These are phyloP conservation scores for Cinnamomum micranthum DNA, from an alignment of 164 flowering plant genomes.

Conservation along the genomic window DNA sequence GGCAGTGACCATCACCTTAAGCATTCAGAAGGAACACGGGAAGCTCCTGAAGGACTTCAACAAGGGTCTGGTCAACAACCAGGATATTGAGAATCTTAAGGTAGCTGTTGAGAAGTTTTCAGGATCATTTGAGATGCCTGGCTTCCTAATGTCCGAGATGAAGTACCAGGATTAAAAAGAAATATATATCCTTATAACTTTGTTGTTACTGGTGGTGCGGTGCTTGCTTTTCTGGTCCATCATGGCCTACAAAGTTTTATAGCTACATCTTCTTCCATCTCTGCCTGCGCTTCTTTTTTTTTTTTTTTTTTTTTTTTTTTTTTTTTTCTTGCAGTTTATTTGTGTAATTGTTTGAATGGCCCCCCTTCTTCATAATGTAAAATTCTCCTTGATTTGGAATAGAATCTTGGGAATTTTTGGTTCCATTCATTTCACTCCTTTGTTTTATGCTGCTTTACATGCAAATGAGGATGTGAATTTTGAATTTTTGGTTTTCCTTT, in stretches of 20 bases:
- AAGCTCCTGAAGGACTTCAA: slow-evolving; percentile 98
- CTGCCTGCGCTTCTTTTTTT: neutral
- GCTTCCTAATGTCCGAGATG: slow-evolving; percentile 80
- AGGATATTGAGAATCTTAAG: slow-evolving; percentile 89
- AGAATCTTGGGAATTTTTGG: neutral
- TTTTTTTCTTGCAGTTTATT: neutral
- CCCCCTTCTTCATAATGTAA: neutral
- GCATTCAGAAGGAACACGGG: slow-evolving; percentile 81
- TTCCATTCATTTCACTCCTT: neutral
- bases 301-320: too few species aligned
- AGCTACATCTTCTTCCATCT: neutral
- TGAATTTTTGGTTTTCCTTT: too few species aligned
- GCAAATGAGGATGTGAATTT: neutral
- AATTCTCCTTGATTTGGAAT: neutral
- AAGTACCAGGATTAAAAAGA: slow-evolving; percentile 71
- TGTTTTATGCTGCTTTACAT: neutral
- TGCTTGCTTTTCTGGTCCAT: neutral
- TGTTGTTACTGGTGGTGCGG: neutral
- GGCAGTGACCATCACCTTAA: slow-evolving; percentile 73
- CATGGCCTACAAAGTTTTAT: neutral
- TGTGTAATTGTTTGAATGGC: neutral
- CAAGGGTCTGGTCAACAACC: slow-evolving; percentile 93
- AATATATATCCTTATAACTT: neutral
- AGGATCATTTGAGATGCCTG: slow-evolving; percentile 94
- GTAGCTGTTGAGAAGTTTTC: slow-evolving; percentile 88